Base-by-base conservation (phyloP, 2,329 filamentous ascomycete species). In the Zymoseptoria brevis region DNA sequence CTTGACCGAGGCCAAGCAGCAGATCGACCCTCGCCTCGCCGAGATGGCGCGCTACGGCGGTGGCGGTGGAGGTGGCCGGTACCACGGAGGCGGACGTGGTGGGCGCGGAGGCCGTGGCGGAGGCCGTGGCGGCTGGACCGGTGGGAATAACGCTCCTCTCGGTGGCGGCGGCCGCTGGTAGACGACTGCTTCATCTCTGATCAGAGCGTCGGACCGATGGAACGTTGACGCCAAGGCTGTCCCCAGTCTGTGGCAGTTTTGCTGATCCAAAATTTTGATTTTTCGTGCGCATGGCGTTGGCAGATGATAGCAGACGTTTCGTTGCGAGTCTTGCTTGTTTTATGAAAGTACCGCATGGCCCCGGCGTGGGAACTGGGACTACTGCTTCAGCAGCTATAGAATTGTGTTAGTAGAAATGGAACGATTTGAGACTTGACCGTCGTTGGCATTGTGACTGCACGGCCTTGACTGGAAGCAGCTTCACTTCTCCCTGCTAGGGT, bases 1-100 rank as follows among this genome's bases (percentile, higher is more conserved):
- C 71, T 87, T 99, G 69, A 87, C 87, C 73, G 94, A 99, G 79
- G 92, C 94, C 67, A 97, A 97, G 82, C 94, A 99, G 81, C 88
- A 95, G 78, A 92, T 99, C 76, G 94, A 97, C 72, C 94, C 94
- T 73, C 88, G 91, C 75, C 87, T 99, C 64, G 86, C 87, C 64
- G 94, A 99, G 82, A 97, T 99, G 94, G 87, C 85, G 88, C 67
- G 35, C 35, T 41, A 41, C 35, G 75, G 80, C 67, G 75, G 81
- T 60, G 78, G 83, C 67, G 80, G 89, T 69, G 87, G 87, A 73
- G 83, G 87, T 69, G 81, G 86, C 66, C 16, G 50, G 9, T 19
- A 19, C 50, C 19, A 21, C 19, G 75, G 82, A 66, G 79, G 82
- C 66, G 81, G 85, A 66, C 79, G 81, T 64, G 75, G 81, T 64